Conservation (phyloP, 495 filamentous ascomycete genomes). For the Trichoderma asperelloides region DNA sequence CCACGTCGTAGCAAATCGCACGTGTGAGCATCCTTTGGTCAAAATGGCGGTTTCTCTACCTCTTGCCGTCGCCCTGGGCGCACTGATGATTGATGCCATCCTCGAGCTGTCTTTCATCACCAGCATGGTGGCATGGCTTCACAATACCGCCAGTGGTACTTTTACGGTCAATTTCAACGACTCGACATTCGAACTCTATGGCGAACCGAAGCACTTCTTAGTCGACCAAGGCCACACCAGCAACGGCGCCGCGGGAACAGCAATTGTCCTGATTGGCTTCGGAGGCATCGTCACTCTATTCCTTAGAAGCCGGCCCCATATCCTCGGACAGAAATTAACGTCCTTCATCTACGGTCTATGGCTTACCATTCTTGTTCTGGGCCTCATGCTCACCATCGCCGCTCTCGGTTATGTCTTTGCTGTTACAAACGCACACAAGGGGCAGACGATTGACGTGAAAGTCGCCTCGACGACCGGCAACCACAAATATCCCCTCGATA, state of each 20-base stretch:
- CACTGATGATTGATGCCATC: conserved; percentile 34
- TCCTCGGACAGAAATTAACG: conserved; percentile 11
- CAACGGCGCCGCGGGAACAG: conserved; percentile 43
- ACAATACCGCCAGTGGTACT: conserved; percentile 27
- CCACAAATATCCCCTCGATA: conserved; percentile 32
- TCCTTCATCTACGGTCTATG: conserved; percentile 27
- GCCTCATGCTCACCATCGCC: conserved; percentile 35
- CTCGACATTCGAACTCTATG: conserved; percentile 26
- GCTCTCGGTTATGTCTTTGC: conserved; percentile 39
- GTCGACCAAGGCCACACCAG: conserved; percentile 39
- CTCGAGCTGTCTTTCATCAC: conserved; percentile 39
- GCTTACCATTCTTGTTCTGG: conserved; percentile 32
- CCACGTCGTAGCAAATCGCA: not conserved
- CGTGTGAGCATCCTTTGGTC: not conserved
- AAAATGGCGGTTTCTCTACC: not conserved
- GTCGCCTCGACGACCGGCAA: conserved; percentile 25
- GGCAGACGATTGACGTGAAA: conserved; percentile 30
- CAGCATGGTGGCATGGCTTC: conserved; percentile 40
- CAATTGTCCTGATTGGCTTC: conserved; percentile 38
- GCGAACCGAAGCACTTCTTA: conserved; percentile 33
- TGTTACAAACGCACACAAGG: conserved; percentile 30
- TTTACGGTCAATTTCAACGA: conserved; percentile 25
- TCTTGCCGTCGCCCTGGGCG: conserved; percentile 23
- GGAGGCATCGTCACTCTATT: conserved; percentile 33
- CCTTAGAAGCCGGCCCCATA: conserved; percentile 17